A percentile compares a stretch with the other conserved stretches of the same genome.
These are phyloP conservation scores for Wickerhamiella nectarea DNA, from an alignment of 805 yeast species.

Conservation along the genomic window DNA sequence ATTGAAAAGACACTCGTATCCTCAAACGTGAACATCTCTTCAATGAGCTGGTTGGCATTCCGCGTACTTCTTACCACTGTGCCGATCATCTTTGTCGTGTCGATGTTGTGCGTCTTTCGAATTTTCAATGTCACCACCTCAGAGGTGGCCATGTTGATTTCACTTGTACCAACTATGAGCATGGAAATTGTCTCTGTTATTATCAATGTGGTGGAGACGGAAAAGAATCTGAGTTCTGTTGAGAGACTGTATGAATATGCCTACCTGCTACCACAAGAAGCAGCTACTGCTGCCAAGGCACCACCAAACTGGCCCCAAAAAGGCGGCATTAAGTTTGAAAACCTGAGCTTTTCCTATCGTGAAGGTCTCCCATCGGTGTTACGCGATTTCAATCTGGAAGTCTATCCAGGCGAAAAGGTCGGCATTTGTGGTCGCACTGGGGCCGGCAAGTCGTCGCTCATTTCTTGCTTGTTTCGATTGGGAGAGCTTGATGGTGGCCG, in stretches of 20 bases:
- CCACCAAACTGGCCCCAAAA: slow-evolving; percentile 52
- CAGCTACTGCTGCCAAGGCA: slow-evolving; percentile 35
- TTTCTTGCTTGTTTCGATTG: slow-evolving; percentile 52
- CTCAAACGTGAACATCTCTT: slow-evolving; percentile 45
- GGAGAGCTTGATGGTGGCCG: slow-evolving; percentile 41
- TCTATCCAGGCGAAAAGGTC: slow-evolving; percentile 50
- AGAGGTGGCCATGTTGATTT: slow-evolving; percentile 53
- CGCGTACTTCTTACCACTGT: slow-evolving; percentile 44
- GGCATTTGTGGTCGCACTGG: slow-evolving; percentile 89
- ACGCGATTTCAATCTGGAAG: slow-evolving; percentile 37
- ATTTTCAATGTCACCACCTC: slow-evolving; percentile 49
- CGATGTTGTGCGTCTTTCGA: slow-evolving; percentile 45
- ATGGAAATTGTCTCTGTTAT: slow-evolving; percentile 45
- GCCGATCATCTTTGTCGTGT: slow-evolving; percentile 37
- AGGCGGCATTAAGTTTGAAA: slow-evolving; percentile 43
- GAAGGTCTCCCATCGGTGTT: slow-evolving; percentile 52
- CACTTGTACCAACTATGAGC: slow-evolving; percentile 46
- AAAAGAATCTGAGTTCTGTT: slow-evolving; percentile 64
- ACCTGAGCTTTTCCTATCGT: slow-evolving; percentile 50
- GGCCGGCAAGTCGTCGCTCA: slow-evolving; percentile 71
- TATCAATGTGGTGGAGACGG: slow-evolving; percentile 53
- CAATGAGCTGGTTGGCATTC: slow-evolving; percentile 61
- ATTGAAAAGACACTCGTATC: slow-evolving; percentile 56
- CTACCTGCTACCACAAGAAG: slow-evolving; percentile 45
- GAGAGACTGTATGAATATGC: slow-evolving; percentile 62